Evolutionary conservation across 345 rosid species (phyloP), one percentile per base, ranked within the genome.

Genomic region (Eutrema japonicum): DNA sequence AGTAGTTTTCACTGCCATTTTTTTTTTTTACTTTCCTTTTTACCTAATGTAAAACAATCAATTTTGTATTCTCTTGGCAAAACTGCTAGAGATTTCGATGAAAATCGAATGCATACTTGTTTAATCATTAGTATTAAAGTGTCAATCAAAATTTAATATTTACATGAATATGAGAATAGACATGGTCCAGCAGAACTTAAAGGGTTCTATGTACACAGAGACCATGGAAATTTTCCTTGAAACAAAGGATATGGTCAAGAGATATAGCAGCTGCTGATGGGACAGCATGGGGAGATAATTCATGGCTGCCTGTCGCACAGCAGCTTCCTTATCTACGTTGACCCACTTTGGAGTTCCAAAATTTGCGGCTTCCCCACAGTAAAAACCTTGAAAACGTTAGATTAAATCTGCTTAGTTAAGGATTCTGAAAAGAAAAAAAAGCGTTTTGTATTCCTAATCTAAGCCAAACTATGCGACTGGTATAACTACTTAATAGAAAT

Each of bases 201-300:
- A 48, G 14, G 27, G 48, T 62, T 43, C 63, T 42, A 18, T 53
- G 52, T 36, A 71, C 46, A 76, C 29, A 52, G 55, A 40, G 43
- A 26, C 37, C 41, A 61, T 47, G 57, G 46, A 38, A 68, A 43
- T 88, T 81, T 42, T 88, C 99, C 98, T 95, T 64, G 89, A 86
- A 72, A 88, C 89, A 72, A 95, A 95, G 16, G 99, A 95, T 97
- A 95, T 95, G 18, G 99, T 95, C 89, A 95, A 81, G 74, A 95
- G 89, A 85, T 95, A 95, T 27, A 95, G 75, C 55, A 95, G 89
- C 80, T 95, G 99, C 81, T 92, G 97, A 85, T 95, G 99, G 48
- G 99, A 95, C 73, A 95, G 93, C 99, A 95, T 95, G 33, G 99
- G 99, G 70, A 95, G 92, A 86, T 90, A 95, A 84, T 90, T 95